phyloP scores from a whole-genome alignment of 305 asterid genomes.

The Fraxinus greggii region DNA sequence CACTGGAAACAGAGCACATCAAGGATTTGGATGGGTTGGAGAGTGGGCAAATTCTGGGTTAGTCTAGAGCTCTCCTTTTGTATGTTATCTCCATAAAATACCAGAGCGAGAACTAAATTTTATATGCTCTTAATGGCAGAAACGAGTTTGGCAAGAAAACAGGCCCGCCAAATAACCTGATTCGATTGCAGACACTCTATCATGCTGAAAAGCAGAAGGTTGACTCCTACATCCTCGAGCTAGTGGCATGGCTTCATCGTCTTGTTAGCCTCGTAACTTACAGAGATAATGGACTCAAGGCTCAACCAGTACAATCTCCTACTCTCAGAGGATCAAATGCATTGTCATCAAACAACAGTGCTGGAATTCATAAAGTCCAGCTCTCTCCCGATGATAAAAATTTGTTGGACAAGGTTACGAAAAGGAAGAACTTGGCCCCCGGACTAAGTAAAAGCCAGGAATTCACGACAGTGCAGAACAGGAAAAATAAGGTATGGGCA shows the following conservation, averaged over 20 bases:
- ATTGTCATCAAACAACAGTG: not conserved
- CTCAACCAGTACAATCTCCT: conserved; percentile 49
- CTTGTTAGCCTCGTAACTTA: conserved; percentile 69
- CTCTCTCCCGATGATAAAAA: conserved; percentile 61
- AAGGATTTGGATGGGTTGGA: conserved; percentile 99
- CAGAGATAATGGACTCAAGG: conserved; percentile 58
- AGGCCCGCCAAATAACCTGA: conserved; percentile 38
- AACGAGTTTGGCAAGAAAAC: conserved; percentile 73
- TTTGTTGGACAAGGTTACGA: conserved; percentile 69
- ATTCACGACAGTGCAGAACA: conserved; percentile 42
- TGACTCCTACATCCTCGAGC: conserved; percentile 69
- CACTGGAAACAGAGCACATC: conserved; percentile 74
- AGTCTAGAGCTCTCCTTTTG: conserved; percentile 24
- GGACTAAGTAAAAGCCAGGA: conserved; percentile 92
- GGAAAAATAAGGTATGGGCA: conserved; percentile 51
- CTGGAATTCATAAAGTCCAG: conserved; percentile 24
- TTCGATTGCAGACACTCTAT: conserved; percentile 84
- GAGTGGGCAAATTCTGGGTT: conserved; percentile 98
- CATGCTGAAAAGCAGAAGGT: conserved; percentile 82
- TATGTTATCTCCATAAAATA: not conserved
- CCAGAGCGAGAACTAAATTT: not conserved
- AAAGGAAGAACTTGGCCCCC: conserved; percentile 45
- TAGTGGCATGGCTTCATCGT: conserved; percentile 81
- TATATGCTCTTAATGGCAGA: conserved; percentile 37
- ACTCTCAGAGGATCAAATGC: conserved; percentile 38